Evolutionary conservation across 768 basidiomycete genomes (phyloP).

Genomic region (Tylopilus intermedius): DNA sequence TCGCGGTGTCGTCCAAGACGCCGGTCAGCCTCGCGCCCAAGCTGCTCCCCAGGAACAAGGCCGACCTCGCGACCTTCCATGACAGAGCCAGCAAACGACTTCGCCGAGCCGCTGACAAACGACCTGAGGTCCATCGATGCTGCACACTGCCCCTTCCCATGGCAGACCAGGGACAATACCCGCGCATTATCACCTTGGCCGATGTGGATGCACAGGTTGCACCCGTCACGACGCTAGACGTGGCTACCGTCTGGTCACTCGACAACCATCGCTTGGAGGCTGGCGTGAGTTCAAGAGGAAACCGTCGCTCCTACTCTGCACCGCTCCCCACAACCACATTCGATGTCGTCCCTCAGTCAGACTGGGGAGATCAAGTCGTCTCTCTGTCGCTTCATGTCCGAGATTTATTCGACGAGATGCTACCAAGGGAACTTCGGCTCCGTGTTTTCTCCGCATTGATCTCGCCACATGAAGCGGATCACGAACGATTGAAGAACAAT

Average conservation of each 20-base stretch:
- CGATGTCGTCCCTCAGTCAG: constrained; percentile 48
- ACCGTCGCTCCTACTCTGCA: constrained; percentile 59
- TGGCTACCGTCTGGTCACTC: constrained; percentile 10
- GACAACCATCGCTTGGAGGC: constrained; percentile 19
- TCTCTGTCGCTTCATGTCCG: constrained; percentile 42
- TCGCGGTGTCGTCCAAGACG: constrained; percentile 37
- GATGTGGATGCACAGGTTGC: constrained; percentile 14
- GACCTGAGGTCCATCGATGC: constrained; percentile 25
- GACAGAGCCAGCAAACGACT: constrained; percentile 3
- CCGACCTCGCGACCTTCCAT: constrained; percentile 14
- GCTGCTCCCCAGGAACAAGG: constrained; percentile 44
- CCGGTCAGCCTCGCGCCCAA: constrained; percentile 54
- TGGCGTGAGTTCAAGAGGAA: constrained; percentile 34
- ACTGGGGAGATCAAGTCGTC: constrained; percentile 46
- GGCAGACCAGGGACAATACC: constrained; percentile 34
- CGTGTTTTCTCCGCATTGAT: constrained; percentile 54
- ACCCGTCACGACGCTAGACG: constrained; percentile 5
- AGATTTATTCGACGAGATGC: constrained; percentile 62
- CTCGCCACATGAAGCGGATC: constrained; percentile 56
- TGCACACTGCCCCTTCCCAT: constrained; percentile 39
- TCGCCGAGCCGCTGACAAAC: no score
- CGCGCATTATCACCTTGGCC: constrained; percentile 9
- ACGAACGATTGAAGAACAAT: constrained; percentile 39
- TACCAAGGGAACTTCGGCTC: constrained; percentile 70
- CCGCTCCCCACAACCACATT: constrained; percentile 59